These are phyloP conservation scores for Fraxinus latifolia DNA, from an alignment of 305 asterid genomes.

Conservation along the genomic window DNA sequence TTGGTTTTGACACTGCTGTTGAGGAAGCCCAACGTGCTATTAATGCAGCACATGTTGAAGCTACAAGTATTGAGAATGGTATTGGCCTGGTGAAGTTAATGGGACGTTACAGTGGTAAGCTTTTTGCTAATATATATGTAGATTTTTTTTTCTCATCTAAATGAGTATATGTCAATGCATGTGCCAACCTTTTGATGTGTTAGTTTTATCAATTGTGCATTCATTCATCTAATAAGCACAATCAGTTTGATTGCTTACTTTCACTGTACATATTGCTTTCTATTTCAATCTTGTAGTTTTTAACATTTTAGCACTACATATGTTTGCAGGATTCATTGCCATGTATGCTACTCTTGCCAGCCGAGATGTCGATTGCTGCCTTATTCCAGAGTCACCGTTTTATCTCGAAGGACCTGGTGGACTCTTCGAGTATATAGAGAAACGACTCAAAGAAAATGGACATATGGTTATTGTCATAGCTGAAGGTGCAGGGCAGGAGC, in stretches of 20 bases:
- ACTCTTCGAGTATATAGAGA: constrained; percentile 62
- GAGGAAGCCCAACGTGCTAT: constrained; percentile 95
- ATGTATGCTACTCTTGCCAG: constrained; percentile 92
- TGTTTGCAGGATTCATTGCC: constrained; percentile 62
- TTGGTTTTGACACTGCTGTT: constrained; percentile 87
- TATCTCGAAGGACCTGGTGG: constrained; percentile 70
- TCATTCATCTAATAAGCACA: not conserved
- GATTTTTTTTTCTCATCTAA: not conserved
- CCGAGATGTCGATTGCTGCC: constrained; percentile 81
- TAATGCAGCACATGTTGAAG: constrained; percentile 85
- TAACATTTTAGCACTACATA: not conserved
- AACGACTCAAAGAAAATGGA: constrained; percentile 58
- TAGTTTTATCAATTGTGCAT: not conserved
- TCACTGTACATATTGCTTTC: not conserved
- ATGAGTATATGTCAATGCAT: not conserved
- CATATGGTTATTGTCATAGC: constrained; percentile 87
- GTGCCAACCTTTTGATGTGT: not conserved
- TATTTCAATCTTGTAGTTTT: not conserved
- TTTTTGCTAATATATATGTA: not conserved
- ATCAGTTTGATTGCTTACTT: not conserved
- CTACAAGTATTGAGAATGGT: constrained; percentile 72
- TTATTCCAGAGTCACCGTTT: constrained; percentile 85
- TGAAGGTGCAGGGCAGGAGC: constrained; percentile 87
- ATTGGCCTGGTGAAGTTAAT: constrained; percentile 79
- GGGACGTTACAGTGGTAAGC: constrained; percentile 74